phyloP scores from a whole-genome alignment of 2,329 filamentous ascomycete genomes.

The Fusarium guadeloupense region DNA sequence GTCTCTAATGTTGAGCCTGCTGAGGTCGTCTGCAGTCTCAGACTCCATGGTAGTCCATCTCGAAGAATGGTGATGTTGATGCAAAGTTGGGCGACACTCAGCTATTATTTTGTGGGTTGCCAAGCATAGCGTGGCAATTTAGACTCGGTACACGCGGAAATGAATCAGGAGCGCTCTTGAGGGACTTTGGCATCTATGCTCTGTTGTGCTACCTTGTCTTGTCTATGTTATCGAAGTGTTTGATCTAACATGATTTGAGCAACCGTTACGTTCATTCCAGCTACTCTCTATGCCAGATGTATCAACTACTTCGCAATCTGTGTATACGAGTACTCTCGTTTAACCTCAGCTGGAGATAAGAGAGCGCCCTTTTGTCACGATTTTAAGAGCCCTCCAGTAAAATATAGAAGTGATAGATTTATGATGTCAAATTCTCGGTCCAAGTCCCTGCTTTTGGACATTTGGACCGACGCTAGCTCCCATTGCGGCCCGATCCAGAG shows the following conservation, averaged over 20 bases:
- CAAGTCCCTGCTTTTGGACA: background rate
- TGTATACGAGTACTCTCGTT: too few species aligned
- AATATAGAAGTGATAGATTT: background rate
- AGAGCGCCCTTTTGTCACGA: too few species aligned
- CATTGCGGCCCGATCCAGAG: constrained; percentile 20
- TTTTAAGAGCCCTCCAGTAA: too few species aligned
- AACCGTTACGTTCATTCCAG: too few species aligned
- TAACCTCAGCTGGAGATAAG: too few species aligned
- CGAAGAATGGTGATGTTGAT: background rate
- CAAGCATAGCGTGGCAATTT: constrained; percentile 6
- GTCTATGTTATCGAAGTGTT: background rate
- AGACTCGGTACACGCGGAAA: constrained; percentile 3
- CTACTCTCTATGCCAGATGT: too few species aligned
- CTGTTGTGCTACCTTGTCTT: background rate
- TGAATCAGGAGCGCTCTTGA: background rate
- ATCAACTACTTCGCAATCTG: too few species aligned
- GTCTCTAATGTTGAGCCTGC: constrained; percentile 57
- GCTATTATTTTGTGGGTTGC: constrained; percentile 16
- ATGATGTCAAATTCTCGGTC: background rate
- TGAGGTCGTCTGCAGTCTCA: constrained; percentile 28
- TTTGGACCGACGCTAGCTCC: background rate
- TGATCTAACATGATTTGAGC: too few species aligned
- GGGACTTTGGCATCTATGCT: background rate
- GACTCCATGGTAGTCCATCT: constrained; percentile 23
- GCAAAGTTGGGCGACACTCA: background rate